Base-by-base conservation (phyloP, 257 asterid genomes). In the Nicotiana benthamiana region DNA sequence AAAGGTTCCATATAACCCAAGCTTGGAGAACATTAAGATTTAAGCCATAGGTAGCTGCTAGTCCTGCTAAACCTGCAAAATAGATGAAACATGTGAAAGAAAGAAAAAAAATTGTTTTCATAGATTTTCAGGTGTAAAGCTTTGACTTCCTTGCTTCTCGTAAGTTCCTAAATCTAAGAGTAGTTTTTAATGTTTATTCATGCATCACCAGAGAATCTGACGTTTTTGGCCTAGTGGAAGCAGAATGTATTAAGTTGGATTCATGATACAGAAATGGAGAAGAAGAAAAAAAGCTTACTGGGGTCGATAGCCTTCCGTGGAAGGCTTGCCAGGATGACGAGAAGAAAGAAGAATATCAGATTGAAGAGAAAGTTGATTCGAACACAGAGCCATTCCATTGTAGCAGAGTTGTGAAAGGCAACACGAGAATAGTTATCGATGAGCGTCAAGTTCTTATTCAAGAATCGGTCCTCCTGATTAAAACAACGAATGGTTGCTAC, bases 341-440 rank as follows among this genome's bases (percentile, higher is more conserved):
- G 93, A 74, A 93, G 94, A 75, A 91, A 82, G 86, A 93, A 92
- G 91, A 92, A 93, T 64, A 90, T 92, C 6, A 92, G 89, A 86
- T 93, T 93, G 92, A 93, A 93, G 48, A 93, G 93, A 80, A 92
- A 91, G 90, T 93, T 93, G 53, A 93, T 90, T 64, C 97, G 87
- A 60, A 87, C 92, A 84, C 95, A 91, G 18, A 93, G 93, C 98
- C 98, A 93, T 77, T 93, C 98, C 96, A 93, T 93, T 17, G 97
- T 87, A 2, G 95, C 93, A 7, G 91, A 86, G 82, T 92, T 93
- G 85, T 89, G 84, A 70, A 93, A 93, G 75, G 92, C 86, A 61
- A 90, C 95, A 15, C 94, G 92, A 72, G 98, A 92, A 83, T 93
- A 93, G 36, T 89, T 87, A 82, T 93, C 93, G 6, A 90, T 84